A percentile compares a stretch with the other conserved stretches of the same genome.
These are phyloP conservation scores for Fusarium cyanostomum DNA, from an alignment of 2,329 filamentous ascomycete genomes.

Conservation along the genomic window DNA sequence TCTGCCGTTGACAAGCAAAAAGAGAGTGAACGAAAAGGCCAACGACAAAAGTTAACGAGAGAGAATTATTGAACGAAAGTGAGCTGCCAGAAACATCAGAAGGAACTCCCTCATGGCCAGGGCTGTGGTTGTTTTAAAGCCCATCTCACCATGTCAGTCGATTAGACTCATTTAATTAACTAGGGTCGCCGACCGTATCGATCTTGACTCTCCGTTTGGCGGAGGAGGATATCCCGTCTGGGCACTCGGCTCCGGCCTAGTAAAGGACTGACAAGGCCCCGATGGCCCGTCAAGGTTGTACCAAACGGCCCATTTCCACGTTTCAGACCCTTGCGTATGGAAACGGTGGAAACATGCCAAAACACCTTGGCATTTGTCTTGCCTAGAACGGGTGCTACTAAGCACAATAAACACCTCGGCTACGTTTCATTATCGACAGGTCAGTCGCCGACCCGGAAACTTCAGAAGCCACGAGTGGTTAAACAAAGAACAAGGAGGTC, in stretches of 20 bases:
- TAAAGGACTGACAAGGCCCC: neutral
- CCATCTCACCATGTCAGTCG: neutral
- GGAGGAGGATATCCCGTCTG: conserved; percentile 36
- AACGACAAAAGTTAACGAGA: conserved; percentile 5
- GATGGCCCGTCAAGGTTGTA: neutral
- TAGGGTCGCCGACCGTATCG: conserved; percentile 4
- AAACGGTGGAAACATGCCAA: conserved; percentile 19
- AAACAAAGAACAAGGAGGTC: neutral
- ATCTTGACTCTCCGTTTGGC: conserved; percentile 25
- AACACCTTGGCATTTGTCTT: conserved; percentile 12
- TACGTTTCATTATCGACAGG: conserved; percentile 13
- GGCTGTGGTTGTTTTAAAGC: conserved; percentile 11
- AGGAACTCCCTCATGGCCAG: neutral
- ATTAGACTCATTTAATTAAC: conserved; percentile 23
- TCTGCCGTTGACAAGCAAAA: conserved; percentile 25
- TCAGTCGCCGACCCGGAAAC: neutral
- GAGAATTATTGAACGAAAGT: conserved; percentile 11
- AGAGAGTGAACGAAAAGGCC: conserved; percentile 16
- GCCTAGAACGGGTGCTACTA: neutral
- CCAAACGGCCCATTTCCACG: neutral
- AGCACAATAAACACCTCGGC: conserved; percentile 10
- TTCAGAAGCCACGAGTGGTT: neutral
- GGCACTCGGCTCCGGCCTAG: conserved; percentile 13
- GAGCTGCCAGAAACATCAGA: neutral
- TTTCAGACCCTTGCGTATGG: neutral